Base-by-base conservation (phyloP, 2,329 filamentous ascomycete species). In the Thielaviopsis musarum region DNA sequence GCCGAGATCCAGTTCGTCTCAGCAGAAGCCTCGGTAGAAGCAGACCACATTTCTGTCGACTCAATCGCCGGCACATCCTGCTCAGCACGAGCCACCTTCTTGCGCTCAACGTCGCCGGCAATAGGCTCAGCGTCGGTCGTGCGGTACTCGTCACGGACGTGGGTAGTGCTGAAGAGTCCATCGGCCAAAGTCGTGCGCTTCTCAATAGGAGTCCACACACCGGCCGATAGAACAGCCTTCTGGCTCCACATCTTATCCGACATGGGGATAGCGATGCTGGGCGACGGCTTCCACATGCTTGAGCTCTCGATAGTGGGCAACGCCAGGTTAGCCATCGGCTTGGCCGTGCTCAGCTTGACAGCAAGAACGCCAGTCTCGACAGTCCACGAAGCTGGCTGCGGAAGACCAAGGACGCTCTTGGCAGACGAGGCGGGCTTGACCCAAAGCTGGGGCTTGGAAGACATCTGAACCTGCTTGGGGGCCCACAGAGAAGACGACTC, bases 41-140 rank as follows among this genome's bases (percentile, higher is more conserved):
- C 57, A 59, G 64, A 65, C 72, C 72, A 73, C 56, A 73, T 70
- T 54, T 64, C 65, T 60, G 66, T 65, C 54, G 71, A 72, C 45
- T 60, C 65, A 53, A 73, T 64, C 26, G 60, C 64, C 21, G 66
- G 65, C 28, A 72, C 64, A 59, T 66, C 63, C 49, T 65, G 64
- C 54, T 66, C 61, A 41, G 64, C 63, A 53, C 65, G 64, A 55
- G 71, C 69, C 59, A 64, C 64, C 54, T 65, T 65, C 63, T 69
- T 73, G 60, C 69, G 67, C 49, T 59, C 57, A 62, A 72, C 70
- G 41, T 66, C 60, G 10, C 72, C 61, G n/a, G 69, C 69, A n/a
- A 67, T 69, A 21, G 69, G 69, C 13, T 67, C 65, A 19, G 66
- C 66, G 3, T 64, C 63, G 24, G 70, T 70, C 12, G 67, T 70